Conservation (phyloP, 2,329 filamentous ascomycete genomes). For the Akanthomyces muscarius region DNA sequence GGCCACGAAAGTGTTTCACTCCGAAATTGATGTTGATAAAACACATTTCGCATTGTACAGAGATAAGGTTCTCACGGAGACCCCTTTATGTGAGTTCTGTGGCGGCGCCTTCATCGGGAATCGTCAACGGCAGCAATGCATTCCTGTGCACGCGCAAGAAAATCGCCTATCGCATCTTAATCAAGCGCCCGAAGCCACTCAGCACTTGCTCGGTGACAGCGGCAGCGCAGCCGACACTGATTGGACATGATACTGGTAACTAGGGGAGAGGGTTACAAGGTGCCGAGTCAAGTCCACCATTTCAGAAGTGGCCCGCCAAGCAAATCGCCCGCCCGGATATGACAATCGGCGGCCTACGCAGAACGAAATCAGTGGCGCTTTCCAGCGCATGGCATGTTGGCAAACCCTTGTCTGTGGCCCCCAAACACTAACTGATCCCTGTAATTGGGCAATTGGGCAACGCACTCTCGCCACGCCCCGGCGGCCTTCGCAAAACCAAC, state of each 20-base stretch:
- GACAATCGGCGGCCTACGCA: constrained; percentile 8
- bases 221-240: background rate
- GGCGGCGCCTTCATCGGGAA: background rate
- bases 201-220: background rate
- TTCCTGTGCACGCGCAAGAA: no score
- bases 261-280: background rate
- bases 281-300: constrained; percentile 8
- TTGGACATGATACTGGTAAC: background rate
- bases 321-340: constrained; percentile 6
- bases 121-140: no score
- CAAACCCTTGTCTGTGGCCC: background rate
- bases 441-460: constrained; percentile 1
- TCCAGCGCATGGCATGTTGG: background rate
- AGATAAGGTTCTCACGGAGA: background rate
- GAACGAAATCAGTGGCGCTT: constrained; percentile 1
- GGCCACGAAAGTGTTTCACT: constrained; percentile 16
- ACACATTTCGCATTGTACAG: background rate
- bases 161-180: background rate
- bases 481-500: constrained; percentile 12
- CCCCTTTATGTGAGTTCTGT: background rate
- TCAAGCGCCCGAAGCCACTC: background rate
- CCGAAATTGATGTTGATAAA: constrained; percentile 12
- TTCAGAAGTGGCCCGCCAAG: constrained; percentile 7
- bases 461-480: background rate
- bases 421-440: background rate